A percentile compares a stretch with the other conserved stretches of the same genome.
Evolutionary conservation across 129 eudicot species (phyloP).

Genomic region (Heracleum sosnowskyi): DNA sequence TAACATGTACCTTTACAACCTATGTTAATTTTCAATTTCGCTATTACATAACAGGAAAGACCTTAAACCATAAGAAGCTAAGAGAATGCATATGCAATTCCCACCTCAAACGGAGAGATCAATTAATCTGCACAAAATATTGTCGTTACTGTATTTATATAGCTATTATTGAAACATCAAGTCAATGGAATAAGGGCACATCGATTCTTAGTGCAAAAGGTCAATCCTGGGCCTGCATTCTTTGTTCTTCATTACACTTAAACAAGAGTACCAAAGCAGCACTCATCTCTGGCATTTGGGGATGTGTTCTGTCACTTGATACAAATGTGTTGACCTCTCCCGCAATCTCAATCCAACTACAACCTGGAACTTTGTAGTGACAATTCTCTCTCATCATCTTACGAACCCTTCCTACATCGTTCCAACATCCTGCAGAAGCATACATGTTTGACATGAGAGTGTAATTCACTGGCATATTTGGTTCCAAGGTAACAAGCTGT

Average conservation of each 20-base stretch:
- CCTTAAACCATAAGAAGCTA: not conserved
- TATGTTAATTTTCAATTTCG: not conserved
- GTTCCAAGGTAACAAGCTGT: slow-evolving; percentile 40
- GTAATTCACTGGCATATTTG: slow-evolving; percentile 39
- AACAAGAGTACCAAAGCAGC: slow-evolving; percentile 18
- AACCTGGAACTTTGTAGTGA: slow-evolving; percentile 47
- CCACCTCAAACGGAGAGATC: not conserved
- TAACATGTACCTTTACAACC: not conserved
- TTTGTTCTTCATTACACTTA: slow-evolving; percentile 13
- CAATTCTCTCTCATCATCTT: slow-evolving; percentile 36
- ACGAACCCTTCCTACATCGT: slow-evolving; percentile 37
- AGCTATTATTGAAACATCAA: not conserved
- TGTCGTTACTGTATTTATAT: not conserved
- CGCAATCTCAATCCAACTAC: slow-evolving; percentile 46
- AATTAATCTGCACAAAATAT: not conserved
- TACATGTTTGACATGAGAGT: slow-evolving; percentile 43
- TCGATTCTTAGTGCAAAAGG: not conserved
- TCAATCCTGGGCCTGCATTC: not conserved
- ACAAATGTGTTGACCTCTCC: slow-evolving; percentile 27
- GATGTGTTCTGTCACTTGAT: slow-evolving; percentile 26
- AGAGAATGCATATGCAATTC: not conserved
- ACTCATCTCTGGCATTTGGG: slow-evolving; percentile 15
- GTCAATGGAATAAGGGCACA: not conserved
- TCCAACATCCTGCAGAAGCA: slow-evolving; percentile 45
- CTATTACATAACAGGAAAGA: not conserved